These are phyloP conservation scores for Amaranthus hypochondriacus DNA, from an alignment of 148 eudicot genomes.

Conservation along the genomic window DNA sequence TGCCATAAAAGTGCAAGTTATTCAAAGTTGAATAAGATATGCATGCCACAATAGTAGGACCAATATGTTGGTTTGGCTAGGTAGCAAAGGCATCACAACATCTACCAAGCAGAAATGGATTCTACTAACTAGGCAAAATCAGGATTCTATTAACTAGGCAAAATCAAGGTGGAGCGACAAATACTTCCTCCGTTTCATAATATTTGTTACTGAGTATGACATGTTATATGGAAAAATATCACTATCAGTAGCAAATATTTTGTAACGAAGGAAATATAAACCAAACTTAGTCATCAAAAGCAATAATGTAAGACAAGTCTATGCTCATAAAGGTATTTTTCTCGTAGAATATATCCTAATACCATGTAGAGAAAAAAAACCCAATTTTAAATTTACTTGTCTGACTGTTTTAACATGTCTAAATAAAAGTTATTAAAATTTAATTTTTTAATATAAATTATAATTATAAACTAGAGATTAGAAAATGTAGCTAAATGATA, in stretches of 20 bases:
- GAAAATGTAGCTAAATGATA: background rate
- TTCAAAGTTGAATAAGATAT: conserved; percentile 12
- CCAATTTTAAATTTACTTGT: too few species aligned
- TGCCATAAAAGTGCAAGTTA: conserved; percentile 10
- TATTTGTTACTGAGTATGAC: too few species aligned
- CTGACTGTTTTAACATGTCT: too few species aligned
- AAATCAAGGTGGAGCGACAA: conserved; percentile 4
- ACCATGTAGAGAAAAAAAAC: too few species aligned
- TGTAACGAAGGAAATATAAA: too few species aligned
- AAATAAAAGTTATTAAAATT: too few species aligned
- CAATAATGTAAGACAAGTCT: too few species aligned
- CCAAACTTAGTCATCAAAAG: too few species aligned
- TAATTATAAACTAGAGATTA: too few species aligned
- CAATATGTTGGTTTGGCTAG: conserved; percentile 1
- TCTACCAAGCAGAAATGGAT: background rate
- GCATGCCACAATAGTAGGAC: conserved; percentile 5
- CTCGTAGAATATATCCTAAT: too few species aligned
- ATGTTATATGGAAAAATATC: background rate
- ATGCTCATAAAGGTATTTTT: too few species aligned
- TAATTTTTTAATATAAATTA: too few species aligned
- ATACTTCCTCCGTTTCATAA: background rate
- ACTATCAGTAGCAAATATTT: background rate
- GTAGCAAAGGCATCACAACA: conserved; percentile 3
- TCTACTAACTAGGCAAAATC: background rate
- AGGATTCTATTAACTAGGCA: background rate